Evolutionary conservation across 768 basidiomycete species (phyloP).

Genomic region (Leccinum boreale): DNA sequence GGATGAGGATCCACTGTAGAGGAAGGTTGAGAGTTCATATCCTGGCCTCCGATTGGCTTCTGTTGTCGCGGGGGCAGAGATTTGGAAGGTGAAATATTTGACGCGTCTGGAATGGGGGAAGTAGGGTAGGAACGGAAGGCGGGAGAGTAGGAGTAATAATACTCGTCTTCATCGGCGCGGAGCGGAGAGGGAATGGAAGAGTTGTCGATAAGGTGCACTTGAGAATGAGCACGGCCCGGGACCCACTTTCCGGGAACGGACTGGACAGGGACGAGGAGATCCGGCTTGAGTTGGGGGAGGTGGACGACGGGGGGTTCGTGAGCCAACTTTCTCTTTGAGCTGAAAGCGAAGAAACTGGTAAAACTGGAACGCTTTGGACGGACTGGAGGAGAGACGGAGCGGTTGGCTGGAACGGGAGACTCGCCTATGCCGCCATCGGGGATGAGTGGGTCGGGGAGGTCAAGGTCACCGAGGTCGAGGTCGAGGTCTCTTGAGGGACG

Average conservation of each 20-base stretch:
- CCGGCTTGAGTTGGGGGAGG: constrained; percentile 10
- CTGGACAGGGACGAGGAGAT: constrained; percentile 2
- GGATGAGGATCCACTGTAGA: constrained; percentile 12
- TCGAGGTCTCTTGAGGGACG: constrained; percentile 13
- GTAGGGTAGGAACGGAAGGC: constrained; percentile 7
- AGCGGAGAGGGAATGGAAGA: constrained; percentile 19
- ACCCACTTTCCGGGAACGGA: constrained; percentile 19
- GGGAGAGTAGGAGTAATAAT: constrained; percentile 49
- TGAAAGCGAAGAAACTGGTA: constrained; percentile 29
- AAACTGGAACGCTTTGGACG: constrained; percentile 45
- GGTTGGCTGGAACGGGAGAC: constrained; percentile 42
- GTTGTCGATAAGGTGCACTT: constrained; percentile 10
- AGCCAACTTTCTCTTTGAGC: constrained; percentile 21
- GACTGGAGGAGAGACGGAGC: constrained; percentile 12
- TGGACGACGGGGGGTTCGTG: constrained; percentile 20
- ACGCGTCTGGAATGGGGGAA: constrained; percentile 14
- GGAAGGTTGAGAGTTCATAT: constrained; percentile 16
- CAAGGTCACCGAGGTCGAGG: too few species aligned
- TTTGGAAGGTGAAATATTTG: constrained; percentile 13
- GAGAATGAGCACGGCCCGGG: constrained; percentile 1
- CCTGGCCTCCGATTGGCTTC: neutral
- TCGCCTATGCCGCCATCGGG: constrained; percentile 63
- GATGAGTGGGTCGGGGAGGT: constrained; percentile 29
- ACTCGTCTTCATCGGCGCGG: constrained; percentile 40
- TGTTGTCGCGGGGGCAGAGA: constrained; percentile 18